Evolutionary conservation across 305 asterid genomes (phyloP).

Genomic region (Fraxinus ornus): DNA sequence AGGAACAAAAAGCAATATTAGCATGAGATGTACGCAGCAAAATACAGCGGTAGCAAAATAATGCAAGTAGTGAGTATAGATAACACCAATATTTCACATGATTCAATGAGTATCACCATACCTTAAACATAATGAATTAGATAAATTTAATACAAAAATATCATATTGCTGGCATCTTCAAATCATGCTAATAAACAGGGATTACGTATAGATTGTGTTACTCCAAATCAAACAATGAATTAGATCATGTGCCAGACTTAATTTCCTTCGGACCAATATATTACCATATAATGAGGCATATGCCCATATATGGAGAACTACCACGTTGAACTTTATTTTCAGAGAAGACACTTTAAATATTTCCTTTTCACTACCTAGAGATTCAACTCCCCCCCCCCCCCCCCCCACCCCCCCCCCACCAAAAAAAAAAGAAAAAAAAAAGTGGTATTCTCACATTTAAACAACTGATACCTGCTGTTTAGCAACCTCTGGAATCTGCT

Average conservation of each 20-base stretch:
- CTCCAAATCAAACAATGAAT: neutral
- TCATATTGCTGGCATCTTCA: neutral
- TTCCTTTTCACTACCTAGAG: neutral
- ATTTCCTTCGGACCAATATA: neutral
- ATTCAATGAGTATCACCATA: neutral
- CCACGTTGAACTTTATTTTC: neutral
- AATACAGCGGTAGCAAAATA: neutral
- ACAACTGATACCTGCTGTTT: slow-evolving; percentile 58
- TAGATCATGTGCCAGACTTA: slow-evolving; percentile 9
- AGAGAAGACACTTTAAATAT: neutral
- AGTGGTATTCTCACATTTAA: neutral
- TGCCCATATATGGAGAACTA: neutral
- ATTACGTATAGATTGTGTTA: neutral
- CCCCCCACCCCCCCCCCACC: too few species aligned
- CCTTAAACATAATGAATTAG: neutral
- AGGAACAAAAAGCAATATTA: slow-evolving; percentile 15
- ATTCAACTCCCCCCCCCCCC: too few species aligned
- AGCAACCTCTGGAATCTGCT: slow-evolving; percentile 51
- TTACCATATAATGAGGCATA: neutral
- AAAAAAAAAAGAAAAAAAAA: too few species aligned
- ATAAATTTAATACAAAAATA: neutral
- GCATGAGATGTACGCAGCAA: slow-evolving; percentile 1
- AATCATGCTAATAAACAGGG: slow-evolving; percentile 3
- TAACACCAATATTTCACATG: neutral
- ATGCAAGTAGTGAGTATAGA: neutral